A percentile compares a stretch with the other conserved stretches of the same genome.
Evolutionary conservation across 164 flowering plant genomes (phyloP).

Genomic region (Magnolia sinica): DNA sequence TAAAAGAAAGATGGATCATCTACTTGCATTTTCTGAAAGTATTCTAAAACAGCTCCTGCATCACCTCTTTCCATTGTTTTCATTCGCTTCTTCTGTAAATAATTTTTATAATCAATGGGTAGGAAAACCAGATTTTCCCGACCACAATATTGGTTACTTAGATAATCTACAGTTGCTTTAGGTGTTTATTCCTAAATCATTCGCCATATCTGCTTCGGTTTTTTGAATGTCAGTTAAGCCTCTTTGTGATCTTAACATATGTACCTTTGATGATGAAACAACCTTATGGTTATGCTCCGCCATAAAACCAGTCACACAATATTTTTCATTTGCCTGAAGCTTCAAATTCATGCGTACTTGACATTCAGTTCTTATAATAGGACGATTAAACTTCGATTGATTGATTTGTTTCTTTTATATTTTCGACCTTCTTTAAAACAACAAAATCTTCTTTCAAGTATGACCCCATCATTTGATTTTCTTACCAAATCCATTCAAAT

Average conservation of each 20-base stretch:
- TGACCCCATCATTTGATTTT: no score
- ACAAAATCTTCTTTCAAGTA: no score
- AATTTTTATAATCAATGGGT: neutral
- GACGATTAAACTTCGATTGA: neutral
- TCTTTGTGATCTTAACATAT: no score
- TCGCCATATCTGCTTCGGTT: no score
- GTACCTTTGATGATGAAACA: no score
- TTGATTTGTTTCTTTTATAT: neutral
- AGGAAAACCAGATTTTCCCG: no score
- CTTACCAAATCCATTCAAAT: neutral
- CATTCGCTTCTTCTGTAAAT: neutral
- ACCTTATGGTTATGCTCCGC: no score
- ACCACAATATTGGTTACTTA: no score
- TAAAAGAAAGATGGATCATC: conserved; percentile 17
- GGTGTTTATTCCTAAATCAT: no score
- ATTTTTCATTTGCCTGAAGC: neutral
- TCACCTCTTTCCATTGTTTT: neutral
- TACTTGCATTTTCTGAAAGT: conserved; percentile 4
- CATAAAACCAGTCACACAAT: neutral
- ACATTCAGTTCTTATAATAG: conserved; percentile 2
- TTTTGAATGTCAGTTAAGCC: no score
- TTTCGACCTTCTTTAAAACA: neutral
- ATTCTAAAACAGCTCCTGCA: conserved; percentile 4
- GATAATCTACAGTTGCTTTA: no score
- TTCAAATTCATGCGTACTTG: neutral